phyloP scores from a whole-genome alignment of 495 filamentous ascomycete genomes.

The Daldinia bambusicola region DNA sequence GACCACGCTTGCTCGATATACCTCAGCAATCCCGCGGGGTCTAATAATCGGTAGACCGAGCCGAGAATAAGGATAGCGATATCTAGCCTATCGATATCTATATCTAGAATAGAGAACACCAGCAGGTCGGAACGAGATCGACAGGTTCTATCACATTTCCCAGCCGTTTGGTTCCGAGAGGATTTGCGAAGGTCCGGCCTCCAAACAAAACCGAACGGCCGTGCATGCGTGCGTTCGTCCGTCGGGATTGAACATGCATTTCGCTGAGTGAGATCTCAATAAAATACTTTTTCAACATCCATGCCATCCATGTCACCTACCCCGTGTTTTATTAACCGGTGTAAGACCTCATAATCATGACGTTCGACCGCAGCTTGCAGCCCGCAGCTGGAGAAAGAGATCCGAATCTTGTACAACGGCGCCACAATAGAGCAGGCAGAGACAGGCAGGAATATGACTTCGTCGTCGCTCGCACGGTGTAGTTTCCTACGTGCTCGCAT shows the following conservation, averaged over 20 bases:
- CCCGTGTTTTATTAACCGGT: conserved; percentile 1
- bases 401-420: neutral
- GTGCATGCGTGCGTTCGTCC: neutral
- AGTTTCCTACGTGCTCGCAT: neutral
- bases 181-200: conserved; percentile 1
- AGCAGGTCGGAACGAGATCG: conserved; percentile 5
- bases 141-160: conserved; percentile 9
- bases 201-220: conserved; percentile 6
- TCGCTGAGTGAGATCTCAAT: neutral
- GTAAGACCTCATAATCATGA: conserved; percentile 2
- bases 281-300: too few species aligned
- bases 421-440: neutral
- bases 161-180: conserved; percentile 21
- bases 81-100: neutral
- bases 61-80: too few species aligned
- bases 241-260: conserved; percentile 4
- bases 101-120: conserved; percentile 2
- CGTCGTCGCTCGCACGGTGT: conserved; percentile 6
- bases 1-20: conserved; percentile 12
- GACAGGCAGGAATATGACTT: neutral
- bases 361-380: neutral
- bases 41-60: neutral
- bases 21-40: conserved; percentile 6
- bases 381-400: neutral
- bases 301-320: neutral